Evolutionary conservation across 1,139 yeast species (phyloP), one percentile per base, ranked within the genome.

Genomic region (Pichia sp.): DNA sequence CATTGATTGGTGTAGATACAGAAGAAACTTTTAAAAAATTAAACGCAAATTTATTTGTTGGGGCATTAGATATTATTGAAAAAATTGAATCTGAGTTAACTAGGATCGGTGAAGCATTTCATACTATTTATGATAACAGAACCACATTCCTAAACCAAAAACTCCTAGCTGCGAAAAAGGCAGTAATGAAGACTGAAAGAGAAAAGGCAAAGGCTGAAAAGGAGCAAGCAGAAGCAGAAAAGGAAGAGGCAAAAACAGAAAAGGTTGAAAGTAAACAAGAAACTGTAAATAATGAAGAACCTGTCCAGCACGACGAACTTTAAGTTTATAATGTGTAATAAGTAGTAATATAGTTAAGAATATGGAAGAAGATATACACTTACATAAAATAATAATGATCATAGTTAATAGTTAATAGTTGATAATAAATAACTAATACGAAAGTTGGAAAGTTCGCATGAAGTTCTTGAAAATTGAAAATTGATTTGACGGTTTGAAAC

Each of bases 161-260:
- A 16, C 7, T 41, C 9, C 1, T 10, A n/a, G 22, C 31, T 41
- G 30, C 22, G 5, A 41, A 27, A 56, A 57, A 62, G 46, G 57
- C 58, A 10, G 56, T 64, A 46, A 67, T 61, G 54, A 49, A 61
- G 59, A 58, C 62, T 59, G 49, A 64, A 63, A 49, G 3, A 30
- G 16, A 44, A 22, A 22, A 30, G 28, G 38, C 50, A 22, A 44
- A 34, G 16, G 34, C 7, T 10, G 39, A 52, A 31, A 58, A 52
- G 25, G 25, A 36, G 36, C 31, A 43, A 27, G 33, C 36, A 11
- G 47, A 42, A 9, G 33, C 39, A 14, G 50, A 30, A 10, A 48
- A 9, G 33, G 45, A 13, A 5, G 29, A 34, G 10, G 16, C 25
- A 6, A 29, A 30, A 19, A 13, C 41, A 22, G 31, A 29, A 29